Base-by-base conservation (phyloP, 352 stramenopile genomes). In the Phytophthora melonis region DNA sequence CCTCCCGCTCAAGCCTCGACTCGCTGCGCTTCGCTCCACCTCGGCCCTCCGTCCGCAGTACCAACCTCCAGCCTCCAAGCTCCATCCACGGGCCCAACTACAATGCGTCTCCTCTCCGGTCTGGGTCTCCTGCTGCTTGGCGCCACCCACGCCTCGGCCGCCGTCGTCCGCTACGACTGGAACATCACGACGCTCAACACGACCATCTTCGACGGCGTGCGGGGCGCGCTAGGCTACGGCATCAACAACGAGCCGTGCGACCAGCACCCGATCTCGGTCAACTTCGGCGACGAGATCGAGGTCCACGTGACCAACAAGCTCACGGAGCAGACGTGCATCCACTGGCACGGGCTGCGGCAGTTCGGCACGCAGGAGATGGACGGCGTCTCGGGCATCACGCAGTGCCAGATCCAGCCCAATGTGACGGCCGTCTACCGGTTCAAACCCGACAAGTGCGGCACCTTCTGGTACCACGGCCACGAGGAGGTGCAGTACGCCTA, bases 271-370 rank as follows among this genome's bases (percentile, higher is more conserved):
- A 81, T 85, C 43, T 21, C 77, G 0, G 72, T 82, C 25, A 78
- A 61, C 1, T 45, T 82, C 32, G 78, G 75, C 18, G 75, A 82
- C 25, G 74, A 81, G 55, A 55, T 85, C 19, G 75, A 82, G 19
- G 74, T 82, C 7, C 72, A 76, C 63, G 71, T 80, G 47, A 84
- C 66, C 23, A 84, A 84, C 59, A 30, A 80, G n/a, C 74, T 84
- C 14, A 78, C 72, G 61, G 68, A 80, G 60, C 56, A 70, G 45
- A 83, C 77, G 64, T 81, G 78, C 32, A 78, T 87, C 41, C 80
- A 87, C n/a, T 87, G 78, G 80, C 80, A 87, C 45, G 80, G 80
- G 18, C 43, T 87, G 18, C 66, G 43, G 21, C 80, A 87, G 63
- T 73, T 77, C 58, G 68, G 71, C 10, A 86, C 77, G 0, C 72